Base-by-base conservation (phyloP, 2,329 filamentous ascomycete species). In the Bipolaris gigantea region DNA sequence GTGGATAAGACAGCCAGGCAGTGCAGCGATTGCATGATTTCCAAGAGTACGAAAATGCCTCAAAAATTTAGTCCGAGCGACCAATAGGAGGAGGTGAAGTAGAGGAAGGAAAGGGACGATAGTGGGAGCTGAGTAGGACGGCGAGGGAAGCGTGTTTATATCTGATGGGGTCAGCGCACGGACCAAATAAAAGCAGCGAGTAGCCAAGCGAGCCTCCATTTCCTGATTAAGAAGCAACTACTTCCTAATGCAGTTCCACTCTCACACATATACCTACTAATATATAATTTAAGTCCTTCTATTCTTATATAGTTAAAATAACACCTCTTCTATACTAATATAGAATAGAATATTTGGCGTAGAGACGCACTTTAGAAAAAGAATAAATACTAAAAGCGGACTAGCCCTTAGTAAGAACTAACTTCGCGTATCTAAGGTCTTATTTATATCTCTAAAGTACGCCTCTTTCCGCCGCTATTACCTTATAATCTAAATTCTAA, bases 131-230 rank as follows among this genome's bases (percentile, higher is more conserved):
- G 32, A 19, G 42, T 61, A 63, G 53, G 18, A 16, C 39, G 18
- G 59, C 55, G 41, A 65, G 56, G 53, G 53, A 7, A 38, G 53
- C 45, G 41, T 53, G 50, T 41, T 65, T 65, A 47, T 65, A 65
- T 60, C 41, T 56, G 39, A 55, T 61, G 49, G 34, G 48, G 58
- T 63, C 35, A 39, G 55, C 45, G 58, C 53, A 65, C 51, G 42
- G 60, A 53, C 62, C 47, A 59, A 25, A 60, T 61, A 65, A 65
- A 63, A 63, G 60, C 51, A 35, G 62, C 53, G 45, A 60, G 53
- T n/a, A 19, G 50, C 60, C 30, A 65, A 63, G 60, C 16, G 42
- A 59, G 56, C 50, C 1, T 61, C 53, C 16, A 54, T 61, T 64
- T 64, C 42, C 61, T 32, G 48, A 55, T 60, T 48, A 27, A 38